Conservation (phyloP, 2,329 filamentous ascomycete species). For the Cercospora beticola region DNA sequence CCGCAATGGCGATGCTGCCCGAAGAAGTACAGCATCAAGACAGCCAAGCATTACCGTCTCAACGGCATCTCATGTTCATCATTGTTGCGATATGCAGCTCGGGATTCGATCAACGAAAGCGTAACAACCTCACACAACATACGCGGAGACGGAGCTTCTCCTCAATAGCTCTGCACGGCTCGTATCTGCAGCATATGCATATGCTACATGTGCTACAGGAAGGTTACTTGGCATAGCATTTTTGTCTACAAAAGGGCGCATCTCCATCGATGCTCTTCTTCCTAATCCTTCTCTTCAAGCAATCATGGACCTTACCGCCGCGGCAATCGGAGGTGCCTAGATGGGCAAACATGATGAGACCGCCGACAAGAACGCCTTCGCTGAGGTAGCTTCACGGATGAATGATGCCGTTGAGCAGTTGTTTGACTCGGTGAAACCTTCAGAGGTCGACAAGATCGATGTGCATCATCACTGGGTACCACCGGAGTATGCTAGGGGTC, state of each 20-base stretch:
- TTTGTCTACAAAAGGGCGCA: background rate
- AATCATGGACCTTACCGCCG: background rate
- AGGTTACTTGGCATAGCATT: background rate
- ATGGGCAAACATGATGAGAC: background rate
- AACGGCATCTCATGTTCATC: background rate
- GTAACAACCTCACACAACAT: background rate
- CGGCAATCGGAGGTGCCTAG: background rate
- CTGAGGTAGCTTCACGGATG: background rate
- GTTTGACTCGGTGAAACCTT: background rate
- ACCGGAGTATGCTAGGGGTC: background rate
- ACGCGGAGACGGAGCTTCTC: background rate
- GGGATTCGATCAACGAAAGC: background rate
- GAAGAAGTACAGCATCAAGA: background rate
- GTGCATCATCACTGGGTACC: background rate
- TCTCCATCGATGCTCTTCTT: too few relatives aligned
- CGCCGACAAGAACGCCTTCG: too few relatives aligned
- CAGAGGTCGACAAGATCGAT: background rate
- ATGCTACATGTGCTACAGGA: background rate
- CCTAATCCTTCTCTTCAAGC: background rate
- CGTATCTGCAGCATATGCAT: background rate
- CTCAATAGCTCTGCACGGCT: background rate
- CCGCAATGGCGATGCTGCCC: background rate
- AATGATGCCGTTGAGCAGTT: background rate
- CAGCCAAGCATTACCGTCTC: background rate
- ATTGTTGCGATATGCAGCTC: background rate